These are phyloP conservation scores for Xylariales sp. DNA, from an alignment of 2,329 filamentous ascomycete species.

Conservation along the genomic window DNA sequence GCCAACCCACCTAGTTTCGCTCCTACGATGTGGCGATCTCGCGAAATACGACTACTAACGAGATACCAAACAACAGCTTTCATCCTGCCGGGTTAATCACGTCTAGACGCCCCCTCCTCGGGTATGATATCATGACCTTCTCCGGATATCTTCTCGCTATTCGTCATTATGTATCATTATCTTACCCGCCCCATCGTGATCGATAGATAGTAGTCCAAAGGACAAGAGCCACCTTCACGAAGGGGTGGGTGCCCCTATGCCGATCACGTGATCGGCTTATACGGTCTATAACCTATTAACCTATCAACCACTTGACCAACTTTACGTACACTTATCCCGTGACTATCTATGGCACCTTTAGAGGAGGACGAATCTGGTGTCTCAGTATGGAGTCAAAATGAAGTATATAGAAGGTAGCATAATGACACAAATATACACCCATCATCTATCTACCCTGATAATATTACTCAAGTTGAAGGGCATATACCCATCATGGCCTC, in stretches of 20 bases:
- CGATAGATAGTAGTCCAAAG: neutral
- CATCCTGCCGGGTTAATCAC: constrained; percentile 8
- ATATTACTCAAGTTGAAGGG: constrained; percentile 12
- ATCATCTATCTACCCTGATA: constrained; percentile 6
- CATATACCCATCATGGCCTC: constrained; percentile 34
- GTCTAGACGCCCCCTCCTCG: neutral
- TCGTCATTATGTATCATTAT: constrained; percentile 10
- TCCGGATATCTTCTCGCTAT: neutral
- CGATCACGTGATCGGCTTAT: constrained; percentile 37
- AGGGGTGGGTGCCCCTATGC: constrained; percentile 15
- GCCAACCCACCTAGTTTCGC: neutral
- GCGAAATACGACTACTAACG: constrained; percentile 2
- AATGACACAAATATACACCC: constrained; percentile 18
- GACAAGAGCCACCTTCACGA: neutral
- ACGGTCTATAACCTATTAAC: constrained; percentile 13
- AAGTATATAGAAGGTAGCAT: constrained; percentile 33
- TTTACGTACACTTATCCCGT: constrained; percentile 2
- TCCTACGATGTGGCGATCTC: neutral
- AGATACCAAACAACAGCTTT: constrained; percentile 2
- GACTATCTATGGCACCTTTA: constrained; percentile 13
- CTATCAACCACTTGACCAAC: constrained; percentile 15
- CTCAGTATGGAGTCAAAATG: constrained; percentile 21
- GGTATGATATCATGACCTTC: constrained; percentile 3
- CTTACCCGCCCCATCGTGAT: constrained; percentile 3
- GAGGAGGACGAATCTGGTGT: constrained; percentile 14